These are phyloP conservation scores for Nectriaceae sp. DNA, from an alignment of 2,329 filamentous ascomycete species.

Conservation along the genomic window DNA sequence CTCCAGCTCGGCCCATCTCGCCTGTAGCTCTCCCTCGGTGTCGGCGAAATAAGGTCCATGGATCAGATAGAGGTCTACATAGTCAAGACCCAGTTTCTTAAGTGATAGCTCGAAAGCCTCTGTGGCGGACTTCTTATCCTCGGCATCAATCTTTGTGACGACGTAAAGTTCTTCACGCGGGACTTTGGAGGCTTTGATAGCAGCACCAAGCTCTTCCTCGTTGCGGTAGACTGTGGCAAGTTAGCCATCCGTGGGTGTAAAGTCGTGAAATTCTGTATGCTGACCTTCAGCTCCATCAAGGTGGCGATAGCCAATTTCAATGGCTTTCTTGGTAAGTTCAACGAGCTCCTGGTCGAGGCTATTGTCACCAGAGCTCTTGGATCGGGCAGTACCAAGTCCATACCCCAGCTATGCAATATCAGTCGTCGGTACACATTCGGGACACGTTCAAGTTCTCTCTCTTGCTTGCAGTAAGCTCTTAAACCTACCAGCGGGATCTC, in stretches of 20 bases:
- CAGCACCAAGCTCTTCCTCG: constrained; percentile 69
- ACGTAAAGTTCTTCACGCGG: constrained; percentile 71
- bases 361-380: constrained; percentile 51
- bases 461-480: not conserved
- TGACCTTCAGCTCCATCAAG: constrained; percentile 73
- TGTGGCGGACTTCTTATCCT: constrained; percentile 40
- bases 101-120: constrained; percentile 62
- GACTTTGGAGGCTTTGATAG: constrained; percentile 67
- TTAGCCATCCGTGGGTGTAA: not conserved
- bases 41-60: constrained; percentile 58
- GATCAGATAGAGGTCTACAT: constrained; percentile 72
- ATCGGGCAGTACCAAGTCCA: constrained; percentile 69
- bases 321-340: constrained; percentile 58
- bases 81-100: constrained; percentile 65
- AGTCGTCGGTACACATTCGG: not conserved
- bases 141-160: constrained; percentile 57
- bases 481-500: constrained; percentile 66
- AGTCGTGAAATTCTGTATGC: constrained; percentile 1
- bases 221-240: constrained; percentile 56
- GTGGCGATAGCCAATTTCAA: constrained; percentile 70
- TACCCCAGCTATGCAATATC: constrained; percentile 58
- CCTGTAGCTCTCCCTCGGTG: constrained; percentile 54
- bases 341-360: constrained; percentile 57
- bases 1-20: constrained; percentile 61
- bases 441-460: not conserved